phyloP scores from a whole-genome alignment of 1,139 yeast species.

The Debaryomycetaceae sp. region DNA sequence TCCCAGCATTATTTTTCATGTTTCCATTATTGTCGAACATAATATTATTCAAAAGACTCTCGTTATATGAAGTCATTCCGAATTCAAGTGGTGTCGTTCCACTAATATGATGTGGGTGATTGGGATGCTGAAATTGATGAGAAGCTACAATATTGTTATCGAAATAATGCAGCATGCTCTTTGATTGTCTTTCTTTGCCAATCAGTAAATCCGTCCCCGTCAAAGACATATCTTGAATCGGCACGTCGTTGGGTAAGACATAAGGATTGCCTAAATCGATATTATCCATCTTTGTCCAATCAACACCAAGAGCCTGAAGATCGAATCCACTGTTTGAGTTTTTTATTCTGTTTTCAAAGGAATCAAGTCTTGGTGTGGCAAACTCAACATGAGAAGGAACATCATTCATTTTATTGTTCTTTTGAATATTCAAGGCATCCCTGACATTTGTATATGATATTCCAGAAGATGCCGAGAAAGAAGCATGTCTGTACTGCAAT shows the following conservation, averaged over 20 bases:
- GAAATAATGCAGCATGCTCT: conserved; percentile 13
- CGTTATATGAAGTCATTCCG: conserved; percentile 24
- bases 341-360: conserved; percentile 15
- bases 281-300: conserved; percentile 34
- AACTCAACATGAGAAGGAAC: conserved; percentile 69
- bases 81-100: conserved; percentile 40
- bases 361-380: conserved; percentile 70
- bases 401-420: conserved; percentile 24
- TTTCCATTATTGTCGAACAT: conserved; percentile 8
- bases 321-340: conserved; percentile 19
- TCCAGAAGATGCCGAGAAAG: conserved; percentile 79
- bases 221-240: not conserved
- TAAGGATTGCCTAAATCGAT: conserved; percentile 19
- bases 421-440: conserved; percentile 34
- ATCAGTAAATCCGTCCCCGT: not conserved
- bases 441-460: conserved; percentile 59
- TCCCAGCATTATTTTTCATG: not conserved
- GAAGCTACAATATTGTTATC: conserved; percentile 14
- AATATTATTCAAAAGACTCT: conserved; percentile 21
- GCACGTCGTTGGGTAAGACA: not conserved
- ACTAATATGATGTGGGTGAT: conserved; percentile 34
- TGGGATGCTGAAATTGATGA: conserved; percentile 31
- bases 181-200: conserved; percentile 10
- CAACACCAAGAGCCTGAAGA: conserved; percentile 24
- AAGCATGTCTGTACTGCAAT: conserved; percentile 54